Evolutionary conservation across 2,329 filamentous ascomycete genomes (phyloP).

Genomic region (Pseudocercospora pini-densiflorae): DNA sequence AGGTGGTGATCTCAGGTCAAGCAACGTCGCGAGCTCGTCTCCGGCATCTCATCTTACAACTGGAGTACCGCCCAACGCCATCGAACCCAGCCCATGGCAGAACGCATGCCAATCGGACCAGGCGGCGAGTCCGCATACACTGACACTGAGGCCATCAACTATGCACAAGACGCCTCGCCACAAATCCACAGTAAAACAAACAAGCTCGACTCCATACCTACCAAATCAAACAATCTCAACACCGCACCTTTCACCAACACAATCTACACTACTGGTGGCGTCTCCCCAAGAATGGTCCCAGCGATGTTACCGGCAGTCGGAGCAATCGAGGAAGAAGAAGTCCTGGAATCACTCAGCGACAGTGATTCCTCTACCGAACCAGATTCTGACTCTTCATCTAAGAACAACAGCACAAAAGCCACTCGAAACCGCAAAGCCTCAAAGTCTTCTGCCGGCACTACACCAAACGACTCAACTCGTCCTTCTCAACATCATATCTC

Average conservation of each 20-base stretch:
- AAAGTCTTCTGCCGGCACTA: background rate
- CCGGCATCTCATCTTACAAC: slow-evolving; percentile 11
- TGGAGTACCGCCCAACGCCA: slow-evolving; percentile 10
- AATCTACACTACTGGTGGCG: background rate
- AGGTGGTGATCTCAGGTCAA: background rate
- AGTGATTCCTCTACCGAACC: background rate
- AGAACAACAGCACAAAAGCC: background rate
- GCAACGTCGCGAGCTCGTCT: slow-evolving; percentile 12
- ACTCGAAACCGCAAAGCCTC: background rate
- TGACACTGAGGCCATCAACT: background rate
- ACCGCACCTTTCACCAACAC: background rate
- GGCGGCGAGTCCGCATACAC: slow-evolving; percentile 8
- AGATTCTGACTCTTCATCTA: background rate
- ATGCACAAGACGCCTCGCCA: background rate
- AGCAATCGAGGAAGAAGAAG: slow-evolving; percentile 11
- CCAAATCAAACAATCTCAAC: background rate
- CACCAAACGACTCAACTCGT: background rate
- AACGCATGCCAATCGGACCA: slow-evolving; percentile 12
- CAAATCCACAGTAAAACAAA: background rate
- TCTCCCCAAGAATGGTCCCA: slow-evolving; percentile 12
- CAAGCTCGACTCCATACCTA: background rate
- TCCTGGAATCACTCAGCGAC: background rate
- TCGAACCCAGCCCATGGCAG: slow-evolving; percentile 13
- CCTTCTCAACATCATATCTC: background rate
- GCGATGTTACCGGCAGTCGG: slow-evolving; percentile 8